phyloP scores from a whole-genome alignment of 2,329 filamentous ascomycete species.

The Calonectria pseudoreteaudii region DNA sequence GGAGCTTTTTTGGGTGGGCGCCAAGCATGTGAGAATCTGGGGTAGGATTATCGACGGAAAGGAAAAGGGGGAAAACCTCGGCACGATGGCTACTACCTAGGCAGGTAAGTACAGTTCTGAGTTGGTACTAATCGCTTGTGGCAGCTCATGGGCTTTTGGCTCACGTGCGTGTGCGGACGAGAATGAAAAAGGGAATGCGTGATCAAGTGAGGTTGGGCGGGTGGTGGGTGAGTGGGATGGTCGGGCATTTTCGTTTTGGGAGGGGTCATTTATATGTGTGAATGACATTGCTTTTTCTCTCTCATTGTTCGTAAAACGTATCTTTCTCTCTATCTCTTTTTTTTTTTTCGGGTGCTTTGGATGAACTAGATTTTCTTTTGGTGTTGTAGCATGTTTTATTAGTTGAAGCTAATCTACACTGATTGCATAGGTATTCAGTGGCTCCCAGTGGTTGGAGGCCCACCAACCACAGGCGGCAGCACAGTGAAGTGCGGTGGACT shows the following conservation, averaged over 20 bases:
- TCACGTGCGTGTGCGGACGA: constrained; percentile 35
- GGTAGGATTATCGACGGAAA: not conserved
- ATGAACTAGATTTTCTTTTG: not conserved
- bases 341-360: not conserved
- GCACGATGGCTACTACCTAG: constrained; percentile 14
- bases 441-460: constrained; percentile 2
- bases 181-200: constrained; percentile 10
- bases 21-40: constrained; percentile 39
- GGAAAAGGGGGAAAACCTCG: constrained; percentile 27
- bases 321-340: not conserved
- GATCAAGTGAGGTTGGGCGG: constrained; percentile 31
- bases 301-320: not conserved
- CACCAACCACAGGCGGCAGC: constrained; percentile 1
- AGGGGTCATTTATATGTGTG: not conserved
- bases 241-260: constrained; percentile 25
- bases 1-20: constrained; percentile 3
- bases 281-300: not conserved
- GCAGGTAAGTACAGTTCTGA: constrained; percentile 4
- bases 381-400: not conserved
- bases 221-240: constrained; percentile 7
- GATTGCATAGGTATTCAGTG: not conserved
- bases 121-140: constrained; percentile 9
- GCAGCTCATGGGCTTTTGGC: not conserved
- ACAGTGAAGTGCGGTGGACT: not conserved
- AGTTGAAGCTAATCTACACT: not conserved